phyloP scores from a whole-genome alignment of 305 asterid genomes.

The Fraxinus ornus region DNA sequence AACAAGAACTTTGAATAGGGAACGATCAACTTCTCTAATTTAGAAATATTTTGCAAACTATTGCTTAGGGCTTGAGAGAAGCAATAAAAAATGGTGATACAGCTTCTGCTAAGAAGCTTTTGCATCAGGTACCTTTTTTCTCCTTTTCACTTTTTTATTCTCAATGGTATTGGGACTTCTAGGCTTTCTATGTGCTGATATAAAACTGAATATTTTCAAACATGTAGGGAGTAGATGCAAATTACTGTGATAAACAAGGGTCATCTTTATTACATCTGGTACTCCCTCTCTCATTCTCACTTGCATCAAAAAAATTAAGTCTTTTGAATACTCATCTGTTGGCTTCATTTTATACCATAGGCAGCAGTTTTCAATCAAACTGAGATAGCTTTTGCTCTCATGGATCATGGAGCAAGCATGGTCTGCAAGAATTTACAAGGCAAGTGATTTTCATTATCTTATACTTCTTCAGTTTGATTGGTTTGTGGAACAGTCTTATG shows the following conservation, averaged over 20 bases:
- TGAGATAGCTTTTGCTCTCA: slow-evolving; percentile 82
- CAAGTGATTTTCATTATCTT: slow-evolving; percentile 29
- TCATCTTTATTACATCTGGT: slow-evolving; percentile 89
- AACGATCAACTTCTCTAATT: slow-evolving; percentile 8
- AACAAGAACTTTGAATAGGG: slow-evolving; percentile 2
- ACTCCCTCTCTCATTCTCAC: slow-evolving; percentile 24
- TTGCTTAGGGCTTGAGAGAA: slow-evolving; percentile 79
- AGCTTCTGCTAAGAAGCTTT: slow-evolving; percentile 74
- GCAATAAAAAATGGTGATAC: slow-evolving; percentile 96
- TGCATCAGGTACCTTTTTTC: slow-evolving; percentile 64
- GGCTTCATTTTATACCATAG: slow-evolving; percentile 37
- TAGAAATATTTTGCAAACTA: slow-evolving; percentile 20
- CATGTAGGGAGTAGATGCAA: slow-evolving; percentile 85
- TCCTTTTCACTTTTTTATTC: slow-evolving; percentile 16
- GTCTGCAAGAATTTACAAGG: slow-evolving; percentile 85
- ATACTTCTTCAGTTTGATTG: slow-evolving; percentile 4
- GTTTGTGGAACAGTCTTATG: slow-evolving; percentile 10
- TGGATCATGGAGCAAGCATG: slow-evolving; percentile 75
- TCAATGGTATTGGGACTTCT: slow-evolving; percentile 7
- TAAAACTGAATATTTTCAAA: slow-evolving; percentile 26
- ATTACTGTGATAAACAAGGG: slow-evolving; percentile 90
- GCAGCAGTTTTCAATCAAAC: slow-evolving; percentile 92
- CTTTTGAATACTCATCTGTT: slow-evolving; percentile 11
- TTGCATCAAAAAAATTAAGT: neutral
- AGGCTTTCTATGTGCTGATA: slow-evolving; percentile 14